phyloP scores from a whole-genome alignment of 768 basidiomycete species.

The Galerina sulciceps region DNA sequence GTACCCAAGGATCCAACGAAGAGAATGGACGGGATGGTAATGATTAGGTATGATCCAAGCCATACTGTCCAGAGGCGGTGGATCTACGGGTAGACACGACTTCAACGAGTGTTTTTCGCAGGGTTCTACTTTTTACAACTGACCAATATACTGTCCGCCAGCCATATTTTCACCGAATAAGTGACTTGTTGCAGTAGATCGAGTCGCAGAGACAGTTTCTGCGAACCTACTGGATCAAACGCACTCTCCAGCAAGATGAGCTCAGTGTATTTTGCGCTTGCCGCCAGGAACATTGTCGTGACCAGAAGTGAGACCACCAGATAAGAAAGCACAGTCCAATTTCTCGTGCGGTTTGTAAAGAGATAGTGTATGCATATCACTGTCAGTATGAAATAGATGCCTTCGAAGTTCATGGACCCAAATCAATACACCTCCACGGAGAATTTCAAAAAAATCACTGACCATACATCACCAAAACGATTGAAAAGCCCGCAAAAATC shows the following conservation, averaged over 20 bases:
- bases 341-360: conserved; percentile 1
- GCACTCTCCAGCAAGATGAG: conserved; percentile 3
- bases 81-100: not conserved
- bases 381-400: conserved; percentile 8
- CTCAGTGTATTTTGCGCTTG: conserved; percentile 5
- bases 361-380: conserved; percentile 14
- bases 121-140: not conserved
- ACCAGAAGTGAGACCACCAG: not conserved
- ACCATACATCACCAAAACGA: conserved; percentile 10
- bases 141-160: conserved; percentile 11
- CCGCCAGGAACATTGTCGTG: conserved; percentile 8
- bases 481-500: conserved; percentile 1
- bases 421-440: not conserved
- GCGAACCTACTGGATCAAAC: not conserved
- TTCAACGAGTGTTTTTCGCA: not conserved
- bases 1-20: conserved; percentile 2
- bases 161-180: conserved; percentile 13
- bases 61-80: conserved; percentile 8
- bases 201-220: not conserved
- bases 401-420: not conserved
- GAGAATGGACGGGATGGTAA: conserved; percentile 1
- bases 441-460: not conserved
- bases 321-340: conserved; percentile 5
- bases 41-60: conserved; percentile 2
- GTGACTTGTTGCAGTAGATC: conserved; percentile 11